Evolutionary conservation across 306 rosid species (phyloP), one percentile per base, ranked within the genome.

Genomic region (Gleditsia sinensis): DNA sequence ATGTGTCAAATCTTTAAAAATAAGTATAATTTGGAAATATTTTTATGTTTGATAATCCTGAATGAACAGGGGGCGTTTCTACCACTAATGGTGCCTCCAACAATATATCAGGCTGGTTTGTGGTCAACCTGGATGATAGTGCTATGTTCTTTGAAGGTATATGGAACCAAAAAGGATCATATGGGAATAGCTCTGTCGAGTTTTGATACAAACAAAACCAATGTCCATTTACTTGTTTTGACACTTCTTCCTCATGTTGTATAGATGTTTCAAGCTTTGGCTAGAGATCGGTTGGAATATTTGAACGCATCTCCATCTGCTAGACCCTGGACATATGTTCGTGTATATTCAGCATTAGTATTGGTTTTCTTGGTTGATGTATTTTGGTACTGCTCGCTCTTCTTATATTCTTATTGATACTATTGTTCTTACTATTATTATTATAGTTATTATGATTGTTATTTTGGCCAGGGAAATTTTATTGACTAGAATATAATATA

Each of bases 261-360:
- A 16, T 75, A 95, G 99, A 95, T 95, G 97, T 95, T 95, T 88
- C 98, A 90, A 92, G 93, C 99, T 82, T 82, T 95, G 84, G 96
- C 99, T 30, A 90, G 97, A 87, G 99, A 95, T 76, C 90, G 98
- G 43, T 86, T 95, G 76, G 97, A 95, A 69, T 85, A 96, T 24
- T 67, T 95, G 78, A 95, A 95, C 81, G 99, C 99, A 72, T 95
- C 99, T 54, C 99, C 98, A 40, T 92, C 99, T 82, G 95, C 93
- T 43, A 88, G 96, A 64, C 85, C 99, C 8, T 84, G 88, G 97
- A 82, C 93, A 69, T 95, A 88, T 87, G 89, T 88, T 62, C 97
- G 97, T 79, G 98, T 92, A 73, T 95, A 87, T 83, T 90, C 98
- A 55, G 97, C 90, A 71, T 85, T 95, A 69, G 77, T 92, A 74